These are phyloP conservation scores for Dendrobium nobile DNA, from an alignment of 106 monocot genomes.

Conservation along the genomic window DNA sequence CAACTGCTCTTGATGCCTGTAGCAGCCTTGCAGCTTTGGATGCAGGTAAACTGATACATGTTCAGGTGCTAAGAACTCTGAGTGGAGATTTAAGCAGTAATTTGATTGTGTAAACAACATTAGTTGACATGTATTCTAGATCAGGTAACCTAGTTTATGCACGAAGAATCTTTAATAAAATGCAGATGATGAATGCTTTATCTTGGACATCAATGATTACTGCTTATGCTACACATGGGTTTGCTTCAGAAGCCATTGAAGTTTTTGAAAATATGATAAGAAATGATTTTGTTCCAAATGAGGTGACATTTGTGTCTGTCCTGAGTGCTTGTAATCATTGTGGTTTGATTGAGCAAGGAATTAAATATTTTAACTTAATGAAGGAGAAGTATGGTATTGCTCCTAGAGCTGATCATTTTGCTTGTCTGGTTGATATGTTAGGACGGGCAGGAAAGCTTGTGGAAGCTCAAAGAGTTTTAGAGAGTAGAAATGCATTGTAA, in stretches of 20 bases:
- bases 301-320: slow-evolving; percentile 47
- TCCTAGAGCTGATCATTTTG: slow-evolving; percentile 33
- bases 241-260: slow-evolving; percentile 32
- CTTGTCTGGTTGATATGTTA: slow-evolving; percentile 54
- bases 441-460: slow-evolving; percentile 38
- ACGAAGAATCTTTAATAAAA: slow-evolving; percentile 36
- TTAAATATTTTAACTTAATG: slow-evolving; percentile 46
- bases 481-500: slow-evolving; percentile 13
- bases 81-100: neutral
- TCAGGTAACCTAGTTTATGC: slow-evolving; percentile 35
- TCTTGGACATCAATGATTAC: slow-evolving; percentile 62
- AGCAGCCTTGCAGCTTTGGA: slow-evolving; percentile 38
- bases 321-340: slow-evolving; percentile 51
- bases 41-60: slow-evolving; percentile 45
- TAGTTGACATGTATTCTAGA: slow-evolving; percentile 50
- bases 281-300: slow-evolving; percentile 34
- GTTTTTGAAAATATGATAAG: slow-evolving; percentile 35
- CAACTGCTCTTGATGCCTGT: slow-evolving; percentile 39
- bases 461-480: slow-evolving; percentile 33
- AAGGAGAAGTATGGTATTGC: slow-evolving; percentile 25
- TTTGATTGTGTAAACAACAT: slow-evolving; percentile 33
- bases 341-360: slow-evolving; percentile 41
- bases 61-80: slow-evolving; percentile 19
- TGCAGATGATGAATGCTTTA: slow-evolving; percentile 33
- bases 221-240: slow-evolving; percentile 45